Evolutionary conservation across 257 asterid genomes (phyloP).

Genomic region (Prunella vulgaris): DNA sequence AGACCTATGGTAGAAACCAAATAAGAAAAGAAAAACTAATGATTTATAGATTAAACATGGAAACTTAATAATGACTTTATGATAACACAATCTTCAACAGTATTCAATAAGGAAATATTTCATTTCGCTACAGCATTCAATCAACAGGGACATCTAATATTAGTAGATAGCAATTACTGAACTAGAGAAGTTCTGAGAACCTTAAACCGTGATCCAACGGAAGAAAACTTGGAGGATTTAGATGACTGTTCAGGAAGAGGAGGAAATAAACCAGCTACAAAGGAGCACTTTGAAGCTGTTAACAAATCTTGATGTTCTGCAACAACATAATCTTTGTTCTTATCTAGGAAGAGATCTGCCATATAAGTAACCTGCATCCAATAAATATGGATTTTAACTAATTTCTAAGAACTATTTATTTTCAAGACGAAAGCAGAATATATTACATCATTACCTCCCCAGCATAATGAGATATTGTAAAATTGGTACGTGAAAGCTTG

Average conservation of each 20-base stretch:
- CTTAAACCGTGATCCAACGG: slow-evolving; percentile 96
- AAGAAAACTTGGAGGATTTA: slow-evolving; percentile 84
- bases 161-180: background rate
- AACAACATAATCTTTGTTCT: slow-evolving; percentile 90
- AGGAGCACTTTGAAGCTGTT: slow-evolving; percentile 71
- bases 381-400: slow-evolving; percentile 3
- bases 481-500: slow-evolving; percentile 85
- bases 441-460: slow-evolving; percentile 67
- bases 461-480: slow-evolving; percentile 83
- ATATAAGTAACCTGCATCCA: slow-evolving; percentile 63
- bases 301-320: slow-evolving; percentile 90
- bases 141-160: background rate
- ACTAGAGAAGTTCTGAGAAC: slow-evolving; percentile 44
- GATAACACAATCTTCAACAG: background rate
- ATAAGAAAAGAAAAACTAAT: background rate
- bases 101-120: background rate
- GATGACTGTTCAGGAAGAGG: slow-evolving; percentile 77
- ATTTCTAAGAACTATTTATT: background rate
- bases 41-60: background rate
- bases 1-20: background rate
- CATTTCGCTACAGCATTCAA: background rate
- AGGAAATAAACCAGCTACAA: slow-evolving; percentile 86
- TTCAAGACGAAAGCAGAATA: slow-evolving; percentile 11
- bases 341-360: slow-evolving; percentile 86
- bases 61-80: background rate